Evolutionary conservation across 1,284 basidiomycete genomes (phyloP), one percentile per base, ranked within the genome.

Genomic region (Cutaneotrichosporon curvatum): DNA sequence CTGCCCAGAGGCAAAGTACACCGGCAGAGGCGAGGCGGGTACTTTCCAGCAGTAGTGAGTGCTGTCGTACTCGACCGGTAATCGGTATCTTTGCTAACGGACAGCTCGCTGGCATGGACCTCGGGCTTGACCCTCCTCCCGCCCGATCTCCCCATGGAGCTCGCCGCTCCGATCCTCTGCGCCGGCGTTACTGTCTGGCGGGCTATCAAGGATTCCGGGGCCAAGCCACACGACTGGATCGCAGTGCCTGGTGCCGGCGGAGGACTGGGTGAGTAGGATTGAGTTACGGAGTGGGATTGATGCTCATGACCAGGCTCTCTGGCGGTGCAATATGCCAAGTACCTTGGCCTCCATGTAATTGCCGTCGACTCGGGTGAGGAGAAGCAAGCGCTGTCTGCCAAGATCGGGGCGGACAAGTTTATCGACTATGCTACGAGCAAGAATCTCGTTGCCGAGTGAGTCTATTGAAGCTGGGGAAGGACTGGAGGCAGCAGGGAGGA

Each of bases 111-210:
- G 16, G 37, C 81, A 4, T 85, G 73, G 61, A 79, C 82, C 19
- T 72, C 78, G 49, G 78, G 79, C 56, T 81, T 91, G 30, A 86
- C 85, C 0, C 81, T 79, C 10, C 86, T 89, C 58, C 87, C 86
- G 4, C 77, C 81, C 0, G 9, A 30, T 30, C 62, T 90, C 34
- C 74, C 77, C 42, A 80, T 82, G 53, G 75, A 78, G n/a, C 79
- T 78, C n/a, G 87, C 87, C 19, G 86, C 87, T 2, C 85, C 87
- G 3, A 79, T 90, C 51, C 79, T 89, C 12, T 91, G 87, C 58
- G 84, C 85, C n/a, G 84, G 67, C 53, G 60, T 58, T 4, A 71
- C 68, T 15, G 64, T 65, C 22, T 90, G 88, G 70, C 83, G 85
- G 57, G 88, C 87, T 0, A 74, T 91, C 60, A 87, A 87, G 67